Base-by-base conservation (phyloP, 2,329 filamentous ascomycete species). In the Aureobasidium zeae region DNA sequence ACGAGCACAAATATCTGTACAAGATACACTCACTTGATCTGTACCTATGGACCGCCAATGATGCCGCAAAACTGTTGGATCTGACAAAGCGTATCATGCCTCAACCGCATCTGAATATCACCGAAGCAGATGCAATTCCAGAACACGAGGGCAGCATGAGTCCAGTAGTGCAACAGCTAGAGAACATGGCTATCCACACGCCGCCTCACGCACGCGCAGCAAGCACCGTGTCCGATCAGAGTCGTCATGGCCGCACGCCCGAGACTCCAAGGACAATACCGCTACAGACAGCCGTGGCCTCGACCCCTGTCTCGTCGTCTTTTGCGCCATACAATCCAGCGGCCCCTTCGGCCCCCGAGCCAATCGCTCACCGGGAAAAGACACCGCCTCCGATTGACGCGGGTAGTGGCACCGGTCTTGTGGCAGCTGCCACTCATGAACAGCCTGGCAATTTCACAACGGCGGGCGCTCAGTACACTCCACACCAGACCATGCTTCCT, bases 291-390 rank as follows among this genome's bases (percentile, higher is more conserved):
- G 45, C 52, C 24, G 49, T 48, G 8, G 28, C 51, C 4, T 44
- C 25, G 48, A 54, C 46, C 21, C 61, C 67, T n/a, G 54, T 65
- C 24, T 70, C 51, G 31, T 36, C 50, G 26, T 43, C 53, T 81
- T n/a, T n/a, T n/a, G 77, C 85, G 65, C 75, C 81, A 2, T 88
- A 88, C 57, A 88, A 88, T 57, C 84, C 84, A 3, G 83, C 84
- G 1, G 83, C 83, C 1, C 84, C 84, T 4, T 72, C 82, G 0
- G 81, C 82, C 0, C 82, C 83, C 1, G 83, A 88, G 59, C 70
- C 74, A 16, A 77, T 87, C 39, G 69, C 73, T 15, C 76, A 84
- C 58, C 73, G 84, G 35, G 84, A 88, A 61, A 87, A 87, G 70
- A 89, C 84, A 0, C 84, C 83, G 2, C 77, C 84, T 3, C 81